Percentiles rank a stretch among this genome's conserved stretches.
These are phyloP conservation scores for Gaultheria prostrata DNA, from an alignment of 148 eudicot species.

Conservation along the genomic window DNA sequence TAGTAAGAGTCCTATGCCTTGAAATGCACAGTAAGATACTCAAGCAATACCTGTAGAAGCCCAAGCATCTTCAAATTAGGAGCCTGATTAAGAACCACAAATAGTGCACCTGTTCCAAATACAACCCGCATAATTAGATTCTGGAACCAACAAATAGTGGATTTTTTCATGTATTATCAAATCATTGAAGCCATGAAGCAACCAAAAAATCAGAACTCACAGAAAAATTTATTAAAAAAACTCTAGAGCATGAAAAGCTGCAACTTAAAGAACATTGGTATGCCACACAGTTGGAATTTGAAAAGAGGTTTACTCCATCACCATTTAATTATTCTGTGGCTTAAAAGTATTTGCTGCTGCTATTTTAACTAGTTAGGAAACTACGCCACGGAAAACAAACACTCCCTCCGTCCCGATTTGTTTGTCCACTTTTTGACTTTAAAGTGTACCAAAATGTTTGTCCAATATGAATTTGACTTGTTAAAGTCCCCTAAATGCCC, in stretches of 20 bases:
- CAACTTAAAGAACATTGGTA: background rate
- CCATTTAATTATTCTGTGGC: background rate
- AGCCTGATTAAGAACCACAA: conserved; percentile 74
- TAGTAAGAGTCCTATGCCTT: background rate
- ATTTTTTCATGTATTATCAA: background rate
- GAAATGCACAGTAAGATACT: background rate
- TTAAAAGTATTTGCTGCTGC: background rate
- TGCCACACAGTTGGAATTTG: background rate
- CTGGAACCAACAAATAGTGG: background rate
- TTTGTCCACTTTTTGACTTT: no score
- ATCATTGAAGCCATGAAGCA: background rate
- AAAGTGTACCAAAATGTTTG: no score
- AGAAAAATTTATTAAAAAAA: background rate
- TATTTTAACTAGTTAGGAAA: background rate
- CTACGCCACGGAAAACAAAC: background rate
- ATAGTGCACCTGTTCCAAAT: conserved; percentile 73
- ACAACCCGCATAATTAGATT: conserved; percentile 21
- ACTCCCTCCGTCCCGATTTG: no score
- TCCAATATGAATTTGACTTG: no score
- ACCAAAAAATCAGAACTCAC: background rate
- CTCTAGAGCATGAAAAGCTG: background rate
- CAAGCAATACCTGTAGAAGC: conserved; percentile 64
- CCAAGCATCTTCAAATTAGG: conserved; percentile 98
- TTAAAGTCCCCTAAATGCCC: no score
- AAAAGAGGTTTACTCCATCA: background rate